phyloP scores from a whole-genome alignment of 2,329 filamentous ascomycete genomes.

The Penicillium sp. region DNA sequence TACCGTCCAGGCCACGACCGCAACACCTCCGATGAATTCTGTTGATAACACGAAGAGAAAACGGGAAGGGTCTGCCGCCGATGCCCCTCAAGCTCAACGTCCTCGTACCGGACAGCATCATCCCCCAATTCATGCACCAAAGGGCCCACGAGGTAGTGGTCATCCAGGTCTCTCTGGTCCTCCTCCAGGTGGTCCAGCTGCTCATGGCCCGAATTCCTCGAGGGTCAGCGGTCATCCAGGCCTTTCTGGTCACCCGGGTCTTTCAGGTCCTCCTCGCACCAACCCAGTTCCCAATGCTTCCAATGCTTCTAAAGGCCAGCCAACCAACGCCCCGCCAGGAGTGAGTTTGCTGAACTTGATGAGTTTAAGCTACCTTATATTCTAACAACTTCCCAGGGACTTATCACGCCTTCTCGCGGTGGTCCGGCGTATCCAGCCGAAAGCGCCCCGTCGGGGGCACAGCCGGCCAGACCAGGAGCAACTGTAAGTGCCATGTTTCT shows the following conservation, averaged over 20 bases:
- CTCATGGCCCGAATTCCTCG: neutral
- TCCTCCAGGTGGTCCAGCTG: neutral
- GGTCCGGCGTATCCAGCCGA: slow-evolving; percentile 32
- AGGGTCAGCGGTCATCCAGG: neutral
- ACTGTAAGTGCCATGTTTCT: slow-evolving; percentile 23
- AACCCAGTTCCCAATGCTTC: neutral
- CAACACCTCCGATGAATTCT: slow-evolving; percentile 13
- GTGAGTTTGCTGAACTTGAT: slow-evolving; percentile 12
- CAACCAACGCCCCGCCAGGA: slow-evolving; percentile 11
- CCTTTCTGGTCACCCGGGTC: neutral
- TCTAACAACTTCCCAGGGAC: slow-evolving; percentile 31
- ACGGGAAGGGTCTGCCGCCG: slow-evolving; percentile 27
- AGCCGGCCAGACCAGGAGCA: slow-evolving; percentile 15
- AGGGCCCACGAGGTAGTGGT: neutral
- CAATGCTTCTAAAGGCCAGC: slow-evolving; percentile 19
- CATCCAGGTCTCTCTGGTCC: slow-evolving; percentile 4
- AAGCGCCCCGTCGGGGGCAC: slow-evolving; percentile 16
- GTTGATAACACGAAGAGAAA: slow-evolving; percentile 34
- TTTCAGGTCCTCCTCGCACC: neutral
- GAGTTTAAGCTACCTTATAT: slow-evolving; percentile 19
- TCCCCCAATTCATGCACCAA: slow-evolving; percentile 28
- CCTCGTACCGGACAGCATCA: slow-evolving; percentile 28
- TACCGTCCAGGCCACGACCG: slow-evolving; percentile 33
- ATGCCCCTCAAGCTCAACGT: slow-evolving; percentile 28
- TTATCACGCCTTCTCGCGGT: slow-evolving; percentile 43